phyloP scores from a whole-genome alignment of 1,139 yeast genomes.

The Pichia sp. region DNA sequence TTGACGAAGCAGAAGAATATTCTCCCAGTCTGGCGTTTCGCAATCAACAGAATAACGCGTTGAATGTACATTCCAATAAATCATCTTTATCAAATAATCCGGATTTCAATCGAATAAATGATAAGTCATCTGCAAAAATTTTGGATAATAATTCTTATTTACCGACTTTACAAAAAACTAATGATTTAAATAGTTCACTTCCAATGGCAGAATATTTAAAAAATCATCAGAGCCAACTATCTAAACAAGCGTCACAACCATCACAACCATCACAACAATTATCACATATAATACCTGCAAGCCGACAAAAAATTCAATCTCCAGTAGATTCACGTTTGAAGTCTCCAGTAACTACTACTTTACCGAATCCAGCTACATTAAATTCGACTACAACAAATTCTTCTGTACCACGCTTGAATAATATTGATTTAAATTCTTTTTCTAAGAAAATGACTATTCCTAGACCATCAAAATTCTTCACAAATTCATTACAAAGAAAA shows the following conservation, averaged over 20 bases:
- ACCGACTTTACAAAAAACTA: slow-evolving; percentile 1
- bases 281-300: not conserved
- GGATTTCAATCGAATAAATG: not conserved
- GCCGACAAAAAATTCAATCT: not conserved
- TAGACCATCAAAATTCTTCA: not conserved
- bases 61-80: not conserved
- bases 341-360: not conserved
- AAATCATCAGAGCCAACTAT: not conserved
- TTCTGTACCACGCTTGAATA: not conserved
- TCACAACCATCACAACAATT: not conserved
- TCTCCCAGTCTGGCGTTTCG: slow-evolving; percentile 8
- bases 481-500: not conserved
- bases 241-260: not conserved
- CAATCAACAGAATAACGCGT: not conserved
- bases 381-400: not conserved
- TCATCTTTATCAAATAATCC: not conserved
- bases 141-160: slow-evolving; percentile 1
- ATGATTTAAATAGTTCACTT: not conserved
- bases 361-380: not conserved
- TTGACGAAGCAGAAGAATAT: slow-evolving; percentile 2
- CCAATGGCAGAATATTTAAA: not conserved
- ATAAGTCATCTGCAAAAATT: not conserved
- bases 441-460: not conserved
- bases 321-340: not conserved
- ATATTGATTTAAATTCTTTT: not conserved